Percentiles rank a stretch among this genome's conserved stretches.
phyloP scores from a whole-genome alignment of 176 grass and related monocot genomes.

The Phoenix roebelenii region DNA sequence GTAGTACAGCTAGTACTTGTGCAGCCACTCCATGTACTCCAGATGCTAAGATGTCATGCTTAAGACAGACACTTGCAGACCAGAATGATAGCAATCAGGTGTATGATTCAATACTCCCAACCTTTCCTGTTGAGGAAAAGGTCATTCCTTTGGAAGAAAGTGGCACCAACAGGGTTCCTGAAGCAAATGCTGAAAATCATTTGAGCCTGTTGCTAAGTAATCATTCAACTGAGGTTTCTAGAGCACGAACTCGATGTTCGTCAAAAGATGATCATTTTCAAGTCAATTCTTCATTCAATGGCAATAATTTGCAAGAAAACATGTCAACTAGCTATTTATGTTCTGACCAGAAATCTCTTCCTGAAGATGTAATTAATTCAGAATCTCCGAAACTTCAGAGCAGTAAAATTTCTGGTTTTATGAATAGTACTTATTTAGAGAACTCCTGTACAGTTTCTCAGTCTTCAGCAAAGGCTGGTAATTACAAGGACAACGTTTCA shows the following conservation, averaged over 20 bases:
- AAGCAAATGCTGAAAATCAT: conserved; percentile 15
- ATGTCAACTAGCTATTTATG: too few species aligned
- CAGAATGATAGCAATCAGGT: conserved; percentile 11
- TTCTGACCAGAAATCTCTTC: too few species aligned
- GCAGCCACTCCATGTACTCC: background rate
- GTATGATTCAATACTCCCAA: background rate
- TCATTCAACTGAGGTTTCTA: too few species aligned
- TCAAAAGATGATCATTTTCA: too few species aligned
- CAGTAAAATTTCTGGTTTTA: background rate
- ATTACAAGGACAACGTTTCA: too few species aligned
- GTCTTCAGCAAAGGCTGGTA: too few species aligned
- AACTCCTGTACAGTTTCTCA: conserved; percentile 5
- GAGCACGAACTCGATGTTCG: too few species aligned
- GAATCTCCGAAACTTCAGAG: background rate
- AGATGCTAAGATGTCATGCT: conserved; percentile 6
- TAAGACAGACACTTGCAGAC: background rate
- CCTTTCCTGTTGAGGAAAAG: conserved; percentile 31
- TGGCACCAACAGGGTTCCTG: conserved; percentile 13
- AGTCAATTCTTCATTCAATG: too few species aligned
- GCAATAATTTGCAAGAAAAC: too few species aligned
- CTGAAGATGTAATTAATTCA: conserved; percentile 1
- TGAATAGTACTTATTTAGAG: background rate
- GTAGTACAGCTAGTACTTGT: conserved; percentile 5
- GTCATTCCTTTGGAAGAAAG: conserved; percentile 23
- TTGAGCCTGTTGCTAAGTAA: too few species aligned